Base-by-base conservation (phyloP, 768 basidiomycete species). In the Cytidiella melzeri region DNA sequence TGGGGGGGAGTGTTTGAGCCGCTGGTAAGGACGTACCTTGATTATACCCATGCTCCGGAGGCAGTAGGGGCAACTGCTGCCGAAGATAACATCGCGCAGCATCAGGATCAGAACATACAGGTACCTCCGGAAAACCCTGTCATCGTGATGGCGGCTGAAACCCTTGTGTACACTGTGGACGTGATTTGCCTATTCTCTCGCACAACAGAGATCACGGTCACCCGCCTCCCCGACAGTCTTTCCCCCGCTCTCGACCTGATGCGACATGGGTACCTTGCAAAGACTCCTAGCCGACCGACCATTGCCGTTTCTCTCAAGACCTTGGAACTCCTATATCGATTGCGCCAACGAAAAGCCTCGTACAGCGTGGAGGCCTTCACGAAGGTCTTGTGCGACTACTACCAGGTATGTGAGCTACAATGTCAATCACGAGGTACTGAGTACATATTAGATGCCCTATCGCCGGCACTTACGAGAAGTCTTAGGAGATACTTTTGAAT, bases 401-500 rank as follows among this genome's bases (percentile, higher is more conserved):
- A 60, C 19, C 26, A 7, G n/a, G 58, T 59, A 42, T 12, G 56
- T 45, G 25, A 9, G 15, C 19, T 41, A 7, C 19, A 41, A 6
- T 41, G 9, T 7, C 9, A 19, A 19, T 27, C 7, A 7, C 6
- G n/a, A 7, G 10, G 19, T 41, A 27, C 9, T 44, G 25, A 41
- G 11, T 20, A 4, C n/a, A 20, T 19, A 9, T 10, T 30, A 68
- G 62, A 52, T 62, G 1, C 55, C 64, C 30, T 12, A 69, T 47
- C 51, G 42, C 6, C 57, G 52, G 7, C 39, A 30, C 4, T 60
- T 57, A 45, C 53, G 62, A 3, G 51, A 43, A 1, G 51, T 58
- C 11, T 53, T 75, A 23, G 57, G 64, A 1, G 56, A 65, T 24
- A 54, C 67, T 5, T 71, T 66, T 43, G 68, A 73, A 47, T 42